Conservation (phyloP, 495 filamentous ascomycete species). For the Melanomma pulvis-pyrius region DNA sequence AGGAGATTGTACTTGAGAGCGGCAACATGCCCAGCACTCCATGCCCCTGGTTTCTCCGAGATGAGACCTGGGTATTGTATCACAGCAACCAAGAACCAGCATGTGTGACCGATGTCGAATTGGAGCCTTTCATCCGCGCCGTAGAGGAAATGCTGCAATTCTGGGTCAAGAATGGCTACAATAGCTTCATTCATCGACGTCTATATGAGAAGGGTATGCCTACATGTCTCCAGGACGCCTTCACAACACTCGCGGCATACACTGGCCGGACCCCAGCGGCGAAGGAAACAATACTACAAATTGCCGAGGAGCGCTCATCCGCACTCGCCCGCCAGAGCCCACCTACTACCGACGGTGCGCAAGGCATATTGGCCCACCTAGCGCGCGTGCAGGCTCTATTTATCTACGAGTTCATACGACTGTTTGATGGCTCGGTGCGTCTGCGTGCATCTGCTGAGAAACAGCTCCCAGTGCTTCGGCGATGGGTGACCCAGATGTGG, state of each 20-base stretch:
- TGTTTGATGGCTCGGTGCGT: constrained; percentile 35
- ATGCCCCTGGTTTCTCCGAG: constrained; percentile 23
- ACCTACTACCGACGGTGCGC: not conserved
- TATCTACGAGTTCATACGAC: constrained; percentile 32
- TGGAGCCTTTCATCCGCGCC: constrained; percentile 5
- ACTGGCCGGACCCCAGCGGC: constrained; percentile 27
- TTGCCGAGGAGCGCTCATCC: constrained; percentile 20
- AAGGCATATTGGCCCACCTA: constrained; percentile 31
- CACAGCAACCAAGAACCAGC: constrained; percentile 17
- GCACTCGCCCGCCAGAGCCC: not conserved
- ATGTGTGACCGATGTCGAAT: constrained; percentile 16
- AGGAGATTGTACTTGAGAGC: not conserved
- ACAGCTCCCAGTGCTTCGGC: constrained; percentile 23
- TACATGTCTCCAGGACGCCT: constrained; percentile 34
- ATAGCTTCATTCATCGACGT: constrained; percentile 32
- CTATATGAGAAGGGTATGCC: constrained; percentile 27
- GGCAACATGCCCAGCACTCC: constrained; percentile 11
- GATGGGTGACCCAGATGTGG: constrained; percentile 25
- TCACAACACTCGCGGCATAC: constrained; percentile 31
- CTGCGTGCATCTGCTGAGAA: constrained; percentile 25
- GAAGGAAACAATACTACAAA: constrained; percentile 28
- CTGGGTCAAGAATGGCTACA: constrained; percentile 29
- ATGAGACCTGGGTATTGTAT: constrained; percentile 27
- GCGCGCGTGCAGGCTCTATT: constrained; percentile 30
- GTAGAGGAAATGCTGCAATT: constrained; percentile 24